phyloP scores from a whole-genome alignment of 2,329 filamentous ascomycete species.

The Gaeumannomyces tritici region DNA sequence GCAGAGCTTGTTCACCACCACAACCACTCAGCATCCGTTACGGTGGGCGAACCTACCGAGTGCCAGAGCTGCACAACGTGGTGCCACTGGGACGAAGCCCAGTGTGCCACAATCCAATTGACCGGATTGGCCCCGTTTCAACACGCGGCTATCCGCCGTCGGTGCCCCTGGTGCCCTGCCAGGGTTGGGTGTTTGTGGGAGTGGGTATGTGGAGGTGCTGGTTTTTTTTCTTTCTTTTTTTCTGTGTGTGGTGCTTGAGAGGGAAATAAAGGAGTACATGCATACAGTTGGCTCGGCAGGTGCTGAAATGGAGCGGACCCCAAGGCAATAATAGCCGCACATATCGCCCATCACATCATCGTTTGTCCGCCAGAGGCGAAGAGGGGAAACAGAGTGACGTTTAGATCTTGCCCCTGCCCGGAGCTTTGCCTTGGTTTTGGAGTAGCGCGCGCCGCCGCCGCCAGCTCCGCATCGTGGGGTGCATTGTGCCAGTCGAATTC shows the following conservation, averaged over 20 bases:
- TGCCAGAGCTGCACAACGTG: neutral
- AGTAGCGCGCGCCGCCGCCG: too few species aligned
- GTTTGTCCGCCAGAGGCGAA: neutral
- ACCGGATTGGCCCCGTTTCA: neutral
- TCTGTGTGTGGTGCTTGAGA: neutral
- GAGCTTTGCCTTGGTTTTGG: too few species aligned
- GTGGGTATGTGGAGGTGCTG: neutral
- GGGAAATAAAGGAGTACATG: neutral
- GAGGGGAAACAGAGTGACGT: neutral
- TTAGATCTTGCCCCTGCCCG: neutral
- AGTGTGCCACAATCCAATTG: neutral
- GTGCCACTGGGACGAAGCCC: neutral
- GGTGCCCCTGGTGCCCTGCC: too few species aligned
- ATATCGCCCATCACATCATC: conserved; percentile 1
- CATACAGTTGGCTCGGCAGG: neutral
- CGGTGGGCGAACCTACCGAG: too few species aligned
- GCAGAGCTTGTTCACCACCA: too few species aligned
- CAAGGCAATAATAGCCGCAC: neutral
- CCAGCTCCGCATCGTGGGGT: too few species aligned
- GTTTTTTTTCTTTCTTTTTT: neutral
- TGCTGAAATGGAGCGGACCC: neutral
- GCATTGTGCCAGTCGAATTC: too few species aligned
- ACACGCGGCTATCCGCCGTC: neutral
- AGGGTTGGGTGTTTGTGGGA: neutral
- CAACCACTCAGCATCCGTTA: too few species aligned